phyloP scores from a whole-genome alignment of 1,284 basidiomycete species.

The Pterulicium gracile region DNA sequence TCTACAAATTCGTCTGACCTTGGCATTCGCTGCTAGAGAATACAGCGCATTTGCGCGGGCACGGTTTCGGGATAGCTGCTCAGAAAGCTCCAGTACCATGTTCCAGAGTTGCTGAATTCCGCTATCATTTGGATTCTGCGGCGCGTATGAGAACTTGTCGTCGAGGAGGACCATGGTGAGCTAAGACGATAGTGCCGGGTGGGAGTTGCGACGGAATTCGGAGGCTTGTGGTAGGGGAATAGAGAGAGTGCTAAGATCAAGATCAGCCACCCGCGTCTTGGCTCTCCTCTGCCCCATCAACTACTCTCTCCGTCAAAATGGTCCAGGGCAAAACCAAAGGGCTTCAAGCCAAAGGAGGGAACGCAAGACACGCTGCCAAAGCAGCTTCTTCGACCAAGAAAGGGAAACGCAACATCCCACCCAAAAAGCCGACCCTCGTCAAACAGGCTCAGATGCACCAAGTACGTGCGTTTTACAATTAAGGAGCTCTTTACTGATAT shows the following conservation, averaged over 20 bases:
- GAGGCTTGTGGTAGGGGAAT: background rate
- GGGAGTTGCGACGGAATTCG: background rate
- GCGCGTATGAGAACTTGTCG: background rate
- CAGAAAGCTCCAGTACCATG: conserved; percentile 69
- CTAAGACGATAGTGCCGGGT: background rate
- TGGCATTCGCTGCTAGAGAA: conserved; percentile 64
- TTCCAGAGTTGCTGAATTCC: conserved; percentile 63
- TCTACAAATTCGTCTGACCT: too few relatives aligned
- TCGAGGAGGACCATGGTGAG: background rate
- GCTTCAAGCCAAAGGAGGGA: conserved; percentile 32
- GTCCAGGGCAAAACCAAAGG: conserved; percentile 61
- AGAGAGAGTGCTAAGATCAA: background rate
- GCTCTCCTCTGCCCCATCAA: background rate
- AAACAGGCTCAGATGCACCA: conserved; percentile 63
- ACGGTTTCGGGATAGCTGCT: conserved; percentile 79
- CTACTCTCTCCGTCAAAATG: conserved; percentile 18
- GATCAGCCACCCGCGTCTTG: background rate
- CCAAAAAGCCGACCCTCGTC: conserved; percentile 59
- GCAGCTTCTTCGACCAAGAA: conserved; percentile 62
- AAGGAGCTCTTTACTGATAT: background rate
- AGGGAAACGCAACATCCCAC: conserved; percentile 56
- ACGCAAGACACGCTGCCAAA: conserved; percentile 43
- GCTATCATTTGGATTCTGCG: conserved; percentile 21
- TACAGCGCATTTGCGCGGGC: conserved; percentile 45
- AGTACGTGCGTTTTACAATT: conserved; percentile 23